Conservation (phyloP, 2,329 filamentous ascomycete genomes). For the Colletotrichum sp. region DNA sequence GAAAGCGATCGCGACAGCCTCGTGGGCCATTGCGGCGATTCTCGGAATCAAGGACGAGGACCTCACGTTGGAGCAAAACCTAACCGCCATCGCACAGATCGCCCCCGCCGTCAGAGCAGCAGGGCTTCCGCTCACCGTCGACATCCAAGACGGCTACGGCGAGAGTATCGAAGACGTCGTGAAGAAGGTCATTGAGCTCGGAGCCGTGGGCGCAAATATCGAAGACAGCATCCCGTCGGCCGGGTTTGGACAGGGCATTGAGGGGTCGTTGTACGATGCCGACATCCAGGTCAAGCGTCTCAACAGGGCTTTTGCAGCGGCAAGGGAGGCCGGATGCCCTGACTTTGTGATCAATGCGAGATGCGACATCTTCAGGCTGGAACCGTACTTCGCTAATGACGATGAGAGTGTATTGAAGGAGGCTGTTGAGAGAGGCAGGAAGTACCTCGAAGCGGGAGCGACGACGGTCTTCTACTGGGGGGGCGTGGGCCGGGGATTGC, state of each 20-base stretch:
- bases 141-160: slow-evolving; percentile 67
- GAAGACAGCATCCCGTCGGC: slow-evolving; percentile 52
- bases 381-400: slow-evolving; percentile 28
- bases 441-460: slow-evolving; percentile 63
- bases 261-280: slow-evolving; percentile 37
- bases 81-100: slow-evolving; percentile 51
- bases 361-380: slow-evolving; percentile 55
- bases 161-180: slow-evolving; percentile 50
- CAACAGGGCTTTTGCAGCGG: slow-evolving; percentile 43
- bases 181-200: slow-evolving; percentile 48
- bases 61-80: slow-evolving; percentile 55
- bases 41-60: slow-evolving; percentile 51
- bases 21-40: slow-evolving; percentile 53
- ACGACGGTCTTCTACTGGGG: slow-evolving; percentile 68
- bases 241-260: slow-evolving; percentile 36
- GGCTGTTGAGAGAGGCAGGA: slow-evolving; percentile 57
- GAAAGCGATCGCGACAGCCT: slow-evolving; percentile 53
- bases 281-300: slow-evolving; percentile 56
- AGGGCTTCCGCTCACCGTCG: slow-evolving; percentile 57
- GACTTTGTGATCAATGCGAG: slow-evolving; percentile 65
- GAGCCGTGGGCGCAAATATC: slow-evolving; percentile 63
- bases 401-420: slow-evolving; percentile 47
- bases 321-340: slow-evolving; percentile 51
- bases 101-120: slow-evolving; percentile 43
- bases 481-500: slow-evolving; percentile 45